Evolutionary conservation across 176 grass and related monocot genomes (phyloP).

Genomic region (Microstegium vimineum): DNA sequence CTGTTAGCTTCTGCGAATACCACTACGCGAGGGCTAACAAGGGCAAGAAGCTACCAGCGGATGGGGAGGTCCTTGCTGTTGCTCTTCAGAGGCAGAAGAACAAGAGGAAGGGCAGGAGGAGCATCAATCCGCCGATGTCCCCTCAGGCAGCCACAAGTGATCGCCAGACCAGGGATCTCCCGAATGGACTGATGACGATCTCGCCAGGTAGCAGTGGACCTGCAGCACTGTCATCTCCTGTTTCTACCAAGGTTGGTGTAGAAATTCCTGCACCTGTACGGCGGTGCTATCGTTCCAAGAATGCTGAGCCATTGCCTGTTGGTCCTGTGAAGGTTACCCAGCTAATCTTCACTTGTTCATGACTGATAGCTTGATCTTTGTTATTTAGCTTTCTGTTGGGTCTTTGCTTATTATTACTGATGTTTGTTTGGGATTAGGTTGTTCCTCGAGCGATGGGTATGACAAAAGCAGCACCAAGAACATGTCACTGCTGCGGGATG

Average conservation of each 20-base stretch:
- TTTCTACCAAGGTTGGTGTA: constrained; percentile 68
- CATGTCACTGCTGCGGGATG: constrained; percentile 67
- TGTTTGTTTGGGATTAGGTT: constrained; percentile 33
- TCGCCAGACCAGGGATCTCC: constrained; percentile 87
- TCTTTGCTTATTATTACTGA: constrained; percentile 3
- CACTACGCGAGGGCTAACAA: constrained; percentile 62
- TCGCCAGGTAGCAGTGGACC: constrained; percentile 46
- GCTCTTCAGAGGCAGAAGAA: constrained; percentile 42
- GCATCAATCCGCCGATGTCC: constrained; percentile 13
- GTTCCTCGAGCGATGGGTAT: constrained; percentile 59
- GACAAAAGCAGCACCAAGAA: constrained; percentile 39
- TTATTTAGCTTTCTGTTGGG: constrained; percentile 2
- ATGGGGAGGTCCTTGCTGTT: constrained; percentile 48
- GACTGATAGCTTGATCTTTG: constrained; percentile 18
- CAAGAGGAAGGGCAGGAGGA: constrained; percentile 43
- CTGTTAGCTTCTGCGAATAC: constrained; percentile 78
- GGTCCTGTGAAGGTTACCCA: constrained; percentile 71
- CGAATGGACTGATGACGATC: constrained; percentile 98
- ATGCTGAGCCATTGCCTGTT: constrained; percentile 73
- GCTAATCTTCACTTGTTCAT: constrained; percentile 20
- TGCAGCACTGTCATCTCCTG: constrained; percentile 3
- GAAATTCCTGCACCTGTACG: constrained; percentile 35
- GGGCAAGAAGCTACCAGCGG: constrained; percentile 50
- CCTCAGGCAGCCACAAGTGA: constrained; percentile 22
- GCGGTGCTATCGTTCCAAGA: constrained; percentile 90